Percentiles rank a stretch among this genome's conserved stretches.
Evolutionary conservation across 352 stramenopile genomes (phyloP).

Genomic region (Pseudoperonospora humuli): DNA sequence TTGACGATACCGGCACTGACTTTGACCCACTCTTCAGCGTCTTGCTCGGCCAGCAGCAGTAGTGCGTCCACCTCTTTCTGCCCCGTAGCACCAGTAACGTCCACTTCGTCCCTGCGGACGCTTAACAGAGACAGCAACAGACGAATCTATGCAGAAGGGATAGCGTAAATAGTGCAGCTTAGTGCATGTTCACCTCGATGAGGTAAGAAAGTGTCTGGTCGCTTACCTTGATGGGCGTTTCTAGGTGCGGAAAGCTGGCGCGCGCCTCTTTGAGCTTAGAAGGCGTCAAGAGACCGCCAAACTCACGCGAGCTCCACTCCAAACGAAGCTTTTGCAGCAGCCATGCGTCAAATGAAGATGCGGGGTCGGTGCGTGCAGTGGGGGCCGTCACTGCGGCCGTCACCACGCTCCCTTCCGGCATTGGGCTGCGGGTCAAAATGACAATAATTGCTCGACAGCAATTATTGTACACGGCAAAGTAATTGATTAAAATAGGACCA

Average conservation of each 20-base stretch:
- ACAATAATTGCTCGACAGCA: too few relatives aligned
- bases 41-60: conserved; percentile 43
- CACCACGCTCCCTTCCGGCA: conserved; percentile 1
- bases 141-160: conserved; percentile 26
- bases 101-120: conserved; percentile 42
- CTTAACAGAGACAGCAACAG: conserved; percentile 63
- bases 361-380: not conserved
- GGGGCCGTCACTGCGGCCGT: conserved; percentile 14
- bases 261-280: conserved; percentile 52
- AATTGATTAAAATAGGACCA: too few relatives aligned
- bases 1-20: conserved; percentile 53
- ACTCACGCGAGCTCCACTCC: conserved; percentile 69
- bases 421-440: too few relatives aligned
- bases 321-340: conserved; percentile 66
- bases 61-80: conserved; percentile 44
- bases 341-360: conserved; percentile 49
- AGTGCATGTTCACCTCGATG: not conserved
- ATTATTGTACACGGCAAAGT: too few relatives aligned
- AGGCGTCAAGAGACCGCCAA: conserved; percentile 49
- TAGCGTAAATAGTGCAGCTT: not conserved
- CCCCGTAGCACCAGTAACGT: conserved; percentile 19
- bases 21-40: conserved; percentile 70
- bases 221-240: conserved; percentile 58
- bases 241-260: conserved; percentile 47
- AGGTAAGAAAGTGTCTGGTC: too few relatives aligned